Percentiles rank a stretch among this genome's conserved stretches.
Evolutionary conservation across 2,329 filamentous ascomycete genomes (phyloP).

Genomic region (Diaporthe amygdali): DNA sequence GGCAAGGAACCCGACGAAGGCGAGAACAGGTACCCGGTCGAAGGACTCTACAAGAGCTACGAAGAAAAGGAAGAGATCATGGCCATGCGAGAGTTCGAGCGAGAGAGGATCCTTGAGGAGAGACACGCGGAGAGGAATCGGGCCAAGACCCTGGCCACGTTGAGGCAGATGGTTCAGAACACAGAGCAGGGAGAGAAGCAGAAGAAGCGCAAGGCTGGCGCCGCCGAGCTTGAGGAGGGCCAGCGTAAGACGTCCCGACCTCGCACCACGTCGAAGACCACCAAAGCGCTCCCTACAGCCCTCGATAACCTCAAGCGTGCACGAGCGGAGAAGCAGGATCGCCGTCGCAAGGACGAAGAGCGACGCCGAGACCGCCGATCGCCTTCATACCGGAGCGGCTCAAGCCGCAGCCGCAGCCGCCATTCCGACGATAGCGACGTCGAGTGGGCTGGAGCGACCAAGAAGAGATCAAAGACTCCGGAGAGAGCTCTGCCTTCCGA

Average conservation of each 20-base stretch:
- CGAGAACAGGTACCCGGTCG: slow-evolving; percentile 78
- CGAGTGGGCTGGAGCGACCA: slow-evolving; percentile 69
- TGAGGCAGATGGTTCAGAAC: slow-evolving; percentile 76
- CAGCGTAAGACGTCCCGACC: slow-evolving; percentile 76
- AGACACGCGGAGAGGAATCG: slow-evolving; percentile 83
- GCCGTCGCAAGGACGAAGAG: slow-evolving; percentile 66
- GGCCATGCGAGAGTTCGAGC: slow-evolving; percentile 86
- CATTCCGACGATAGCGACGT: slow-evolving; percentile 74
- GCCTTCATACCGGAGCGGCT: slow-evolving; percentile 43
- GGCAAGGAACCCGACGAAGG: slow-evolving; percentile 55
- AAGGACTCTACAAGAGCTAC: slow-evolving; percentile 80
- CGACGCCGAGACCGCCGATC: slow-evolving; percentile 61
- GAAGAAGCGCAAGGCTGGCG: slow-evolving; percentile 79
- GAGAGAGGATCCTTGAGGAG: slow-evolving; percentile 83
- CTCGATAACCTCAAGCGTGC: slow-evolving; percentile 73
- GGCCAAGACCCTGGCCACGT: slow-evolving; percentile 79
- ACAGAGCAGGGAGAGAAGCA: slow-evolving; percentile 66
- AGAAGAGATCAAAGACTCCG: slow-evolving; percentile 55
- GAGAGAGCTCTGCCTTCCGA: slow-evolving; percentile 73
- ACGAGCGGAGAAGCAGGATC: slow-evolving; percentile 68
- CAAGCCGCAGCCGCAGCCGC: slow-evolving; percentile 21
- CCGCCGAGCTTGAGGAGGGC: slow-evolving; percentile 78
- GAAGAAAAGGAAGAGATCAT: slow-evolving; percentile 81
- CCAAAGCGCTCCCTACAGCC: slow-evolving; percentile 40
- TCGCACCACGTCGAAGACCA: slow-evolving; percentile 61